Evolutionary conservation across 768 basidiomycete genomes (phyloP).

Genomic region (Cystofilobasidium capitatum): DNA sequence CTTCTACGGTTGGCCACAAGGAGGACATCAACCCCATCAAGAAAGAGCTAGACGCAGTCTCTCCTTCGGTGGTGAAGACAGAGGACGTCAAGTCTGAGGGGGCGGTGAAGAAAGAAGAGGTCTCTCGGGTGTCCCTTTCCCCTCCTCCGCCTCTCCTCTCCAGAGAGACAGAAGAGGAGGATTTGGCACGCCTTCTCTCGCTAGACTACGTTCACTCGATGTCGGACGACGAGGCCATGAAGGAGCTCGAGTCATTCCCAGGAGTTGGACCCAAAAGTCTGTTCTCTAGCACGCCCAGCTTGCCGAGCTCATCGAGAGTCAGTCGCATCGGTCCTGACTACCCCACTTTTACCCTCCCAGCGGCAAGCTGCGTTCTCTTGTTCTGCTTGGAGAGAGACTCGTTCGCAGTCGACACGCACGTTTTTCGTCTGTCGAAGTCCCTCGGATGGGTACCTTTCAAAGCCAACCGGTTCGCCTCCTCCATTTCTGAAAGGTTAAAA

Average conservation of each 20-base stretch:
- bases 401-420: constrained; percentile 27
- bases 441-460: constrained; percentile 24
- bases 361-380: constrained; percentile 21
- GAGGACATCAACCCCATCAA: background rate
- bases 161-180: background rate
- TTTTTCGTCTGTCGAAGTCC: constrained; percentile 21
- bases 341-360: constrained; percentile 1
- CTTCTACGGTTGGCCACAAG: background rate
- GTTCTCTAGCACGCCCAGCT: background rate
- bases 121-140: background rate
- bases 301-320: no score
- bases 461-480: constrained; percentile 11
- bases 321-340: background rate
- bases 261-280: constrained; percentile 25
- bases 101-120: background rate
- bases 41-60: background rate
- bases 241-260: constrained; percentile 19
- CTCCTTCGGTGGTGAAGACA: background rate
- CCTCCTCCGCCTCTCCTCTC: background rate
- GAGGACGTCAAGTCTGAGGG: background rate
- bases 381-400: constrained; percentile 24
- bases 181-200: constrained; percentile 6
- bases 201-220: constrained; percentile 18
- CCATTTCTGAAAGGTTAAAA: background rate
- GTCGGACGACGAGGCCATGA: constrained; percentile 21